Evolutionary conservation across 2,329 filamentous ascomycete species (phyloP).

Genomic region (Talaromyces verruculosus): DNA sequence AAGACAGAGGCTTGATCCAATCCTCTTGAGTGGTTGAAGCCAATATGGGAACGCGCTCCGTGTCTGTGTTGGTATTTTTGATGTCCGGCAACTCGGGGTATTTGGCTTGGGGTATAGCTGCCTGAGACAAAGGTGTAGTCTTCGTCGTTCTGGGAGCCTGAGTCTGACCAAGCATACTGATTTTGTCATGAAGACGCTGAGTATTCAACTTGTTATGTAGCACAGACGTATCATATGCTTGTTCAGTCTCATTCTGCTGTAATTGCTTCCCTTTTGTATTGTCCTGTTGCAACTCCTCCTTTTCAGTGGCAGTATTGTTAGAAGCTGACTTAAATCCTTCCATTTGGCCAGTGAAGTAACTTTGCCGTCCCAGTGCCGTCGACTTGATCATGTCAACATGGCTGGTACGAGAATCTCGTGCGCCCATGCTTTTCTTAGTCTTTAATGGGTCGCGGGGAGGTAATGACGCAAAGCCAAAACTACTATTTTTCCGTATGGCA

Average conservation of each 20-base stretch:
- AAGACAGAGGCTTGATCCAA: constrained; percentile 58
- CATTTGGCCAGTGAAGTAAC: constrained; percentile 71
- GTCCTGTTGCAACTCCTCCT: constrained; percentile 43
- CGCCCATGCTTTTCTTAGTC: constrained; percentile 78
- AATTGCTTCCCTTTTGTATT: constrained; percentile 54
- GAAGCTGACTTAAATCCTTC: constrained; percentile 54
- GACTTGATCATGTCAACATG: constrained; percentile 65
- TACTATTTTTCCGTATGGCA: constrained; percentile 78
- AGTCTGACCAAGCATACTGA: constrained; percentile 68
- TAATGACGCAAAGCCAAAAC: constrained; percentile 87
- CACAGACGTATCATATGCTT: constrained; percentile 53
- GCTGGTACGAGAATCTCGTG: constrained; percentile 71
- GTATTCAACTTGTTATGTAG: constrained; percentile 87
- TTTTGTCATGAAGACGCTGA: constrained; percentile 87
- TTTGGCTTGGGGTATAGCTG: constrained; percentile 34
- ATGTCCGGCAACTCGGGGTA: constrained; percentile 39
- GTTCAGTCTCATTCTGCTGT: constrained; percentile 51
- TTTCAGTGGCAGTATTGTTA: constrained; percentile 30
- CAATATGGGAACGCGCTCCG: constrained; percentile 27
- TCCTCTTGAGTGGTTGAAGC: constrained; percentile 53
- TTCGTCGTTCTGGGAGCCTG: constrained; percentile 48
- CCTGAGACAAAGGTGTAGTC: constrained; percentile 37
- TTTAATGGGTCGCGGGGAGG: constrained; percentile 86
- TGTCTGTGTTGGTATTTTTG: constrained; percentile 28
- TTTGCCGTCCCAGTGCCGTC: constrained; percentile 56